Percentiles rank a stretch among this genome's conserved stretches.
phyloP scores from a whole-genome alignment of 345 rosid genomes.

The Syzygium grande region DNA sequence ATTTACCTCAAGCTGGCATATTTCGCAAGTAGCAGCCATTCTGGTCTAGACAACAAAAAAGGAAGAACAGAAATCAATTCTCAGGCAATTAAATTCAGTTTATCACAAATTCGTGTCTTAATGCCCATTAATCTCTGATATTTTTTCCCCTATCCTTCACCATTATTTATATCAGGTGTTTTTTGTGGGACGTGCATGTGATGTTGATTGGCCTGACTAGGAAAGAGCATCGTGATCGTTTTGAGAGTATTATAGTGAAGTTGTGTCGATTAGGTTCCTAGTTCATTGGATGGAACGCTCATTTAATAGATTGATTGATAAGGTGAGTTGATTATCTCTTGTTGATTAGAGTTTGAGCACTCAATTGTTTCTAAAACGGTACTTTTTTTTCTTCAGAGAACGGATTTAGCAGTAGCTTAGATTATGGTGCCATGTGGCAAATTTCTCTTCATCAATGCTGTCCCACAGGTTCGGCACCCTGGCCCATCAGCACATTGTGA shows the following conservation, averaged over 20 bases:
- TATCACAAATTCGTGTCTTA: background rate
- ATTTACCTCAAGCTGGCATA: background rate
- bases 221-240: background rate
- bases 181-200: background rate
- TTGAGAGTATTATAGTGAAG: background rate
- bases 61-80: background rate
- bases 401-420: background rate
- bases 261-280: background rate
- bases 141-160: background rate
- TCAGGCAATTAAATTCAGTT: background rate
- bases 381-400: background rate
- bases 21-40: background rate
- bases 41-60: background rate
- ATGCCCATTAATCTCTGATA: background rate
- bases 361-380: background rate
- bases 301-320: background rate
- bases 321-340: background rate
- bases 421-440: background rate
- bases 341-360: background rate
- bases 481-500: background rate
- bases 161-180: background rate
- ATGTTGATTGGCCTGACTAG: background rate
- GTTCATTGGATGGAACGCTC: background rate
- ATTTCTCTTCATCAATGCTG: background rate
- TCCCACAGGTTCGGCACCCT: background rate